Conservation (phyloP, 148 eudicot species). For the Salicornia ramosissima region DNA sequence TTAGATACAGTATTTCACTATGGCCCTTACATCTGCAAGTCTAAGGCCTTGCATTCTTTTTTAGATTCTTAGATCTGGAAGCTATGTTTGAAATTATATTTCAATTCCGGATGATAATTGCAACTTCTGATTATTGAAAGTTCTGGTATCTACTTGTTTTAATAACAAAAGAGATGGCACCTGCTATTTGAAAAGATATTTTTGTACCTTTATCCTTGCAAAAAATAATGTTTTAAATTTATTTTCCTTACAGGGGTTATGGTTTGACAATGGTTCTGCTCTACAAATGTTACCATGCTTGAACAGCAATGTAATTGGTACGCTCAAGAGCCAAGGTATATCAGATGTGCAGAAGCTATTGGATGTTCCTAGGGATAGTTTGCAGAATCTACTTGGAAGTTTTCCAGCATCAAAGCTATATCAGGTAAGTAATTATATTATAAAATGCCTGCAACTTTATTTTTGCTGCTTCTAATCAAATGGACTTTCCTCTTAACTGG, state of each 20-base stretch:
- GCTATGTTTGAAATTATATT: not conserved
- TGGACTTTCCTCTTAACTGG: not conserved
- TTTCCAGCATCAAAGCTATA: conserved; percentile 43
- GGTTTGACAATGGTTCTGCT: conserved; percentile 65
- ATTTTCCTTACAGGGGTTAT: conserved; percentile 56
- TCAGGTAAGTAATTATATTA: conserved; percentile 40
- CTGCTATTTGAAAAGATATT: not conserved
- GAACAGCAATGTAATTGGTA: conserved; percentile 53
- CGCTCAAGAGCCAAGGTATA: conserved; percentile 47
- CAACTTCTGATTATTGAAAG: not conserved
- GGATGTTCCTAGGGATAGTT: conserved; percentile 43
- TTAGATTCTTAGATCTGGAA: not conserved
- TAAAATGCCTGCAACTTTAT: not conserved
- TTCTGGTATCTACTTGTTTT: not conserved
- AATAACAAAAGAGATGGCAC: not conserved
- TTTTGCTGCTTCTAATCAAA: not conserved
- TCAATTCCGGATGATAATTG: not conserved
- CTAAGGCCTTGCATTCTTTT: not conserved
- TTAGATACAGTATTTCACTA: not conserved
- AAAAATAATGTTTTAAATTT: not conserved
- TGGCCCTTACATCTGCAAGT: not conserved
- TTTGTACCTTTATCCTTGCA: conserved; percentile 6
- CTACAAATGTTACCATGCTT: conserved; percentile 82
- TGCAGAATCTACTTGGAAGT: conserved; percentile 51
- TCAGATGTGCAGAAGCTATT: conserved; percentile 62